Base-by-base conservation (phyloP, 192 early-diverging fungal species). In the Blastocladiella britannica region DNA sequence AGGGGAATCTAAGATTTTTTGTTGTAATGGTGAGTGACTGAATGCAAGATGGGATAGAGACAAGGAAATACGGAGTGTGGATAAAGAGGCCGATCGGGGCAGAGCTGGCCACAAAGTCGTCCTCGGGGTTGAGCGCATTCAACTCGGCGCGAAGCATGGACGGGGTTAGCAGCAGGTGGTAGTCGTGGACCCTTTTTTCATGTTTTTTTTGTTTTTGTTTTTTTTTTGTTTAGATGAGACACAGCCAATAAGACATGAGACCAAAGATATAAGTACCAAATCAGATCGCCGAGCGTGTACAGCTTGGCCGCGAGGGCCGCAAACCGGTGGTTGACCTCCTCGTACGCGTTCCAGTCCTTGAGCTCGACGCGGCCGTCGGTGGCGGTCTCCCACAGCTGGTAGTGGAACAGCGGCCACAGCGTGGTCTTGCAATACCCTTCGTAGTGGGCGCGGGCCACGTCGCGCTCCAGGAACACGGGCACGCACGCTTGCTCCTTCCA, bases 351-450 rank as follows among this genome's bases (percentile, higher is more conserved):
- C 37, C 37, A 47, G 1, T 20, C 15, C 37, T 20, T 9, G 2
- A 20, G 15, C 15, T 47, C 37, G 15, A 9, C 15, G 15, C 15
- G 3, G 6, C 22, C 37, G 7, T 56, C 26, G 22, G 29, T 28
- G 3, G 29, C 24, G 37, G 15, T 20, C 15, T 47, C 37, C 37
- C 37, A 47, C 37, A 47, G 4, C 37, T 47, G 37, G 37, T 53
- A 25, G 52, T 53, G 23, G 4, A 52, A 56, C 25, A 52, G 28
- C 29, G 12, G 51, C 51, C 5, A n/a, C 23, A 27, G 7, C 26
- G 47, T 59, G 55, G 77, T 73, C 74, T 97, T 97, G 74, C 92
- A 93, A 68, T 92, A 98, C 0, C 94, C 94, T 56, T 94, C 94
- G 63, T 98, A 98, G 67, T 96, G 91, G 43, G 78, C 83, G 52